A percentile compares a stretch with the other conserved stretches of the same genome.
Evolutionary conservation across 345 rosid species (phyloP).

Genomic region (Corchorus olitorius): DNA sequence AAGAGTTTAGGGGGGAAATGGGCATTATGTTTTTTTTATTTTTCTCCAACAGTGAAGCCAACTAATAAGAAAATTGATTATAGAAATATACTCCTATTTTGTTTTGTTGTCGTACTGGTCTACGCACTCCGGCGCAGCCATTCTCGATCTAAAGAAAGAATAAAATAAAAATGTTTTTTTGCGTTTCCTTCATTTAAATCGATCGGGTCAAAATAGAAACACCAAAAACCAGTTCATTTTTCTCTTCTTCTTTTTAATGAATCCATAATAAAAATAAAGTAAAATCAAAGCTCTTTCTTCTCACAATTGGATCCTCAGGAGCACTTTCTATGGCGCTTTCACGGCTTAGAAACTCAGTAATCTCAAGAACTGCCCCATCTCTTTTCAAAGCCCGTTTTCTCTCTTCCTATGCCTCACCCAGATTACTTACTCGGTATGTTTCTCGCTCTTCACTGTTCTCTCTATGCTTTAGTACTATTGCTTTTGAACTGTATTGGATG

Average conservation of each 20-base stretch:
- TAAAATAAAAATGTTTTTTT: background rate
- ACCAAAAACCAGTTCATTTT: background rate
- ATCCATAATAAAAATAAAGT: background rate
- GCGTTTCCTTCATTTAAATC: background rate
- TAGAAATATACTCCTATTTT: background rate
- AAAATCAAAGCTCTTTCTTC: background rate
- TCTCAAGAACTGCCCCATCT: constrained; percentile 57
- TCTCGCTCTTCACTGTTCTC: constrained; percentile 7
- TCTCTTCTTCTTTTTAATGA: background rate
- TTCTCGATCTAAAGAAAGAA: background rate
- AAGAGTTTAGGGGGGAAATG: no score
- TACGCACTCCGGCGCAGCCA: background rate
- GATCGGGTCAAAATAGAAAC: background rate
- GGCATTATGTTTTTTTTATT: no score
- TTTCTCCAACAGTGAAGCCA: no score
- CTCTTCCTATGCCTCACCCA: constrained; percentile 42
- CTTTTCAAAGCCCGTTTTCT: constrained; percentile 68
- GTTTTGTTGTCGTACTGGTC: background rate
- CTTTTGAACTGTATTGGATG: background rate
- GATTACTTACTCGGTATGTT: constrained; percentile 58
- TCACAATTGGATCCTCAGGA: constrained; percentile 4
- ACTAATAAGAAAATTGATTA: no score
- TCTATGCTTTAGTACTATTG: background rate
- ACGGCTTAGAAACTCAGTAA: constrained; percentile 71
- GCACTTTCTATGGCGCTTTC: constrained; percentile 73